A percentile compares a stretch with the other conserved stretches of the same genome.
phyloP scores from a whole-genome alignment of 192 early-diverging fungal species.

The Pecoramyces ruminantium region DNA sequence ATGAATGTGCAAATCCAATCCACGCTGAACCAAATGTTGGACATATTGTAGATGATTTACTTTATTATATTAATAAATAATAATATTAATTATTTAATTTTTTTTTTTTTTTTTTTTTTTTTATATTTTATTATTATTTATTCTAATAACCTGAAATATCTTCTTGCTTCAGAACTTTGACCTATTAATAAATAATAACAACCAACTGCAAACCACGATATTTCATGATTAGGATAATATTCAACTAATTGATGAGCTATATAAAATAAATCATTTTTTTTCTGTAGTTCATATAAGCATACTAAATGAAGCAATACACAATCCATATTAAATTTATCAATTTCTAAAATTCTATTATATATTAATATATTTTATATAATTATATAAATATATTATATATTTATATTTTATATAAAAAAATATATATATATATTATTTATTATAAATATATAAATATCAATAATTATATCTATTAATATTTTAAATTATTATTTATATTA shows the following conservation, averaged over 20 bases:
- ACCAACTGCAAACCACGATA: conserved; percentile 66
- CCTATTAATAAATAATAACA: conserved; percentile 49
- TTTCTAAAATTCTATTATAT: conserved; percentile 29
- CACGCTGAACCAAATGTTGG: conserved; percentile 46
- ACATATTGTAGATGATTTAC: conserved; percentile 43
- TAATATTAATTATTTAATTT: too few species aligned
- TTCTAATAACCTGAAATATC: conserved; percentile 29
- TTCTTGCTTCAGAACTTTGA: conserved; percentile 39
- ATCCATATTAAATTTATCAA: conserved; percentile 34
- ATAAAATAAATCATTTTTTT: conserved; percentile 49
- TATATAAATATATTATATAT: too few species aligned
- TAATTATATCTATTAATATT: background rate
- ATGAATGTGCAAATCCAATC: conserved; percentile 68
- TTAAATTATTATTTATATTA: background rate
- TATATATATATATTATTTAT: too few species aligned
- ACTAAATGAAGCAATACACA: conserved; percentile 46
- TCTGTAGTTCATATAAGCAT: conserved; percentile 41
- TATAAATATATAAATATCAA: too few species aligned
- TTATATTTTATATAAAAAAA: too few species aligned
- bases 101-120: too few species aligned
- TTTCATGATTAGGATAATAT: conserved; percentile 27
- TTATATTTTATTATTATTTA: too few species aligned
- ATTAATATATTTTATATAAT: background rate
- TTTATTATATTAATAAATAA: background rate
- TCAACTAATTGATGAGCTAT: conserved; percentile 56